Evolutionary conservation across 495 filamentous ascomycete species (phyloP).

Genomic region (Trichoderma parareesei): DNA sequence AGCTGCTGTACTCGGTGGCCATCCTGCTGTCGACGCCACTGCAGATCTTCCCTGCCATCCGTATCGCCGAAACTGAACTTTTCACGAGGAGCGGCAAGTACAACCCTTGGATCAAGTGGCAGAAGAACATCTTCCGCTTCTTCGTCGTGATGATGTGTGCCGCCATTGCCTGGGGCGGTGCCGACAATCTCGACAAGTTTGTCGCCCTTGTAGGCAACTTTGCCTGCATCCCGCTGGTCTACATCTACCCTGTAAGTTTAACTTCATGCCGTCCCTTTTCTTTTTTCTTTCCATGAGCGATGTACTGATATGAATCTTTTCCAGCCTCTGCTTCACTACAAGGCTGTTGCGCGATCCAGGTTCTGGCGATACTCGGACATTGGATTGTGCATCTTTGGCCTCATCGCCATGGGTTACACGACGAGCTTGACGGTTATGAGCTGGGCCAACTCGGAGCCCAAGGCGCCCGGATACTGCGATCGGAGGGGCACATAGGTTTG

Average conservation of each 20-base stretch:
- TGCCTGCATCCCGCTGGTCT: conserved; percentile 93
- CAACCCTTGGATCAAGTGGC: conserved; percentile 94
- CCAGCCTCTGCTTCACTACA: conserved; percentile 82
- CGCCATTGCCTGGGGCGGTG: conserved; percentile 81
- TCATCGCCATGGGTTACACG: conserved; percentile 82
- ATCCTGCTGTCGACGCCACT: conserved; percentile 90
- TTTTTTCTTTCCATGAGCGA: not conserved
- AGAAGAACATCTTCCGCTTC: conserved; percentile 95
- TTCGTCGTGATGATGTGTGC: conserved; percentile 81
- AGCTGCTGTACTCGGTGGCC: conserved; percentile 90
- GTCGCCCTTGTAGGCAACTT: conserved; percentile 93
- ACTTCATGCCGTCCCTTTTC: not conserved
- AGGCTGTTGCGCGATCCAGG: conserved; percentile 59
- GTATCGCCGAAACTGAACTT: conserved; percentile 57
- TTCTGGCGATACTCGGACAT: conserved; percentile 63
- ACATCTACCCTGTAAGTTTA: conserved; percentile 82
- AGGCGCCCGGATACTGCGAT: conserved; percentile 43
- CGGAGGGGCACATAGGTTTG: conserved; percentile 12
- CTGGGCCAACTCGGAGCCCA: conserved; percentile 52
- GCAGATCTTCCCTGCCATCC: conserved; percentile 94
- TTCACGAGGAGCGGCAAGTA: conserved; percentile 83
- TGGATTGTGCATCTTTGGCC: conserved; percentile 67
- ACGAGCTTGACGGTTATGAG: conserved; percentile 74
- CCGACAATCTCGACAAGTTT: conserved; percentile 92
- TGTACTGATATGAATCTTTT: conserved; percentile 18